Base-by-base conservation (phyloP, 768 basidiomycete genomes). In the Daedalea quercina region DNA sequence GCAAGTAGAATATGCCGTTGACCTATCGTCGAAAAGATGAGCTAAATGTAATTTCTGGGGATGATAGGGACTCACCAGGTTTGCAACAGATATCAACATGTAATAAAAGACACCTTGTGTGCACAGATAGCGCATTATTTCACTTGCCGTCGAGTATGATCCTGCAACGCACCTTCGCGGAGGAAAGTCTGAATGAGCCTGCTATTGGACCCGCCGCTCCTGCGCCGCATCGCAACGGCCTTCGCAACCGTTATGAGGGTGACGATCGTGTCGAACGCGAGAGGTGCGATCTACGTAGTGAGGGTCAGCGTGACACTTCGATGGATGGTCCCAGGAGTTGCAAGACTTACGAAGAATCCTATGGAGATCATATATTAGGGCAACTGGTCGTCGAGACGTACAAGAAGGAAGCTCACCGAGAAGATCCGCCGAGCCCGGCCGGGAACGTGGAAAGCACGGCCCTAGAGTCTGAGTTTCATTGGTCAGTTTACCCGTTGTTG, bases 1-100 rank as follows among this genome's bases (percentile, higher is more conserved):
- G 88, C n/a, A 90, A 77, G 66, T 90, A 90, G 65, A 90, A 90
- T 33, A 90, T 84, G 41, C 88, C 88, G 57, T 90, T 90, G 64
- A 90, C 81, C 75, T 76, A 20, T 7, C 8, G 1, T 20, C 23
- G 54, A 23, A 52, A 9, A 28, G 31, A 20, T 33, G 26, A 31
- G n/a, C 41, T 54, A 42, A 20, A 33, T 3, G 23, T 17, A 23
- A 12, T 43, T 34, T 23, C 52, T 19, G 26, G 48, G 35, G 24
- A 13, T 47, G 1, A 47, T 1, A 8, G 15, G 1, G 3, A 60
- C 73, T 55, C 51, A 77, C 76, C 73, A 91, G 70, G 70, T 91
- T 91, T 45, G 88, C 88, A 47, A 90, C 81, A n/a, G 88, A 90
- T 64, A 91, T 90, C 57, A 91, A 68, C 54, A 91, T 76, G 63